Evolutionary conservation across 208 protist species (phyloP).

Genomic region (Wallacemonas sp.): DNA sequence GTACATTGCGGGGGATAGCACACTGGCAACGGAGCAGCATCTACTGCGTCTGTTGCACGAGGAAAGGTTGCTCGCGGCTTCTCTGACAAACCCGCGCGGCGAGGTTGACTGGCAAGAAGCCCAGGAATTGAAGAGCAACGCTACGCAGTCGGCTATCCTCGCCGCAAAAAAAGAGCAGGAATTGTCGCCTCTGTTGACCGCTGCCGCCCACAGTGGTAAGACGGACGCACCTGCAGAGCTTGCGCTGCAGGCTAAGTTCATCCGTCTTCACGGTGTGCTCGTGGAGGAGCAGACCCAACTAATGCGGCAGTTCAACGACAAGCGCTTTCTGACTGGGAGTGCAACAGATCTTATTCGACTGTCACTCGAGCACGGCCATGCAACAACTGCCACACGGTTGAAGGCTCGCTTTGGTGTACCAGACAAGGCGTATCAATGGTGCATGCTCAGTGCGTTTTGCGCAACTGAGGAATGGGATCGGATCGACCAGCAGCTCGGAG

Average conservation of each 20-base stretch:
- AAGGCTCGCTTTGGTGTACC: slow-evolving; percentile 60
- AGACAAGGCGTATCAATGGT: slow-evolving; percentile 74
- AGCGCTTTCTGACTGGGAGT: slow-evolving; percentile 70
- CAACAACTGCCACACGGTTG: slow-evolving; percentile 41
- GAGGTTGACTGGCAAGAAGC: slow-evolving; percentile 4
- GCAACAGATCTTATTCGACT: slow-evolving; percentile 57
- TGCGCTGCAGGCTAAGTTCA: slow-evolving; percentile 5
- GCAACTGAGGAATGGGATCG: slow-evolving; percentile 63
- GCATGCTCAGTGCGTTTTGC: slow-evolving; percentile 61
- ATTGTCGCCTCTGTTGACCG: background rate
- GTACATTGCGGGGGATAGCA: background rate
- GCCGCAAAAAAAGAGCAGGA: slow-evolving; percentile 7
- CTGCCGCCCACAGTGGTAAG: background rate
- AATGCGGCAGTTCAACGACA: slow-evolving; percentile 61
- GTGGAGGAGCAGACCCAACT: slow-evolving; percentile 67
- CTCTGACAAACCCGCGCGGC: background rate
- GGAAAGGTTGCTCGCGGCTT: background rate
- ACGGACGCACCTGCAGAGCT: background rate
- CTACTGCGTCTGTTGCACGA: background rate
- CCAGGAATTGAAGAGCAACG: slow-evolving; percentile 8
- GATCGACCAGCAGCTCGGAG: slow-evolving; percentile 59
- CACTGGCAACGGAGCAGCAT: slow-evolving; percentile 23
- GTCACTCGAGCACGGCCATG: slow-evolving; percentile 53
- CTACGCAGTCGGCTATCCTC: slow-evolving; percentile 6
- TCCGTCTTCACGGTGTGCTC: slow-evolving; percentile 19